phyloP scores from a whole-genome alignment of 73 alveolate species.

The Symbiodinium pilosum region DNA sequence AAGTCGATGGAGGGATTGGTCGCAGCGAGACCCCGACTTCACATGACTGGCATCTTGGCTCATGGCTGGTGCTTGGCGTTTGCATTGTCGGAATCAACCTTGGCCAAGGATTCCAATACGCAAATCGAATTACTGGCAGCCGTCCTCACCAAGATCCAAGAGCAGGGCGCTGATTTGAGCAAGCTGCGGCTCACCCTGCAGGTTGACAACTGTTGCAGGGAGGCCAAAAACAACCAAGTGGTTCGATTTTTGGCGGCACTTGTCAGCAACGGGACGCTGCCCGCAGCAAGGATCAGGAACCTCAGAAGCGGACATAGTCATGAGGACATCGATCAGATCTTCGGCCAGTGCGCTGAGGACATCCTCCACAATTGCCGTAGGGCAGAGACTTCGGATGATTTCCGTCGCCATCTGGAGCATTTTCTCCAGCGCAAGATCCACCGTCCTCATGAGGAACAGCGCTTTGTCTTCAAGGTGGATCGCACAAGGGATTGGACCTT shows the following conservation, averaged over 20 bases:
- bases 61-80: background rate
- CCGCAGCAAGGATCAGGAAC: background rate
- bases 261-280: background rate
- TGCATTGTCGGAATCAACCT: background rate
- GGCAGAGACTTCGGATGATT: background rate
- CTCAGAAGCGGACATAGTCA: slow-evolving; percentile 23
- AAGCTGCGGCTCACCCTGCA: background rate
- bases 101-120: background rate
- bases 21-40: slow-evolving; percentile 19
- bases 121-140: background rate
- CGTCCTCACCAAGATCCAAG: background rate
- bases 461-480: slow-evolving; percentile 13
- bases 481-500: background rate
- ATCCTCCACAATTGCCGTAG: background rate
- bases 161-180: background rate
- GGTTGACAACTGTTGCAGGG: slow-evolving; percentile 5
- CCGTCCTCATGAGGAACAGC: background rate
- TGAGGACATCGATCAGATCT: slow-evolving; percentile 34
- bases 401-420: background rate
- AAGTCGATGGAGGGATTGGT: background rate
- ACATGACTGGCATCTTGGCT: background rate
- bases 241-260: background rate
- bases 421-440: background rate
- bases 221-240: background rate
- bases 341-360: background rate